Base-by-base conservation (phyloP, 2,329 filamentous ascomycete species). In the Diplocarpon rosae region DNA sequence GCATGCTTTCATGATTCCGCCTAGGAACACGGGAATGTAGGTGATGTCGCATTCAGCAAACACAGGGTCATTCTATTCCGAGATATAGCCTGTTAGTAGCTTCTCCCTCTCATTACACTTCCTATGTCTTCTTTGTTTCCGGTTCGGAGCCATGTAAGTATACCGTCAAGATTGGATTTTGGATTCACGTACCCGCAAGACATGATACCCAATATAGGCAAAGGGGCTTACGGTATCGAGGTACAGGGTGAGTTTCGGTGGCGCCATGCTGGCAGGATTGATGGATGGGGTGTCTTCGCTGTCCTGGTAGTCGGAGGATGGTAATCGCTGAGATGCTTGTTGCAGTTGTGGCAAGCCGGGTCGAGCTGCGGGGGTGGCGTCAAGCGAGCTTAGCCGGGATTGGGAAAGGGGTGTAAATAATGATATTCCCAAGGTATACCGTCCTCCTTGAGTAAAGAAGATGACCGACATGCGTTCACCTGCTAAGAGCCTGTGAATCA, bases 161-260 rank as follows among this genome's bases (percentile, higher is more conserved):
- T n/a, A n/a, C n/a, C n/a, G n/a, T n/a, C n/a, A n/a, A n/a, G n/a
- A n/a, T n/a, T n/a, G n/a, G n/a, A n/a, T n/a, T n/a, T n/a, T 17
- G 13, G 29, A 30, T 34, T 12, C 16, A 60, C 70, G 52, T 63
- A 76, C 75, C 57, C 67, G 64, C 24, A 73, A 58, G 29, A 76
- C 61, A 53, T 73, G 69, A 57, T 76, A 80, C 2, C 71, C 76
- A 45, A 78, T 65, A 53, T 79, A 80, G 1, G 66, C 72, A 59
- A 80, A 80, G 0, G 76, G 76, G 48, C 69, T 73, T 17, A 80
- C 67, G 10, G 76, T 65, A 62, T 80, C 76, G 37, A 79, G 59
- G 52, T 73, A 79, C 12, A 80, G 62, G 0, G 70, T 76, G 42
- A 80, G 65, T 39, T 53, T 56, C 11, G 50, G 44, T 15, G n/a